Evolutionary conservation across 768 basidiomycete genomes (phyloP), one percentile per base, ranked within the genome.

Genomic region (Lactifluus volemus): DNA sequence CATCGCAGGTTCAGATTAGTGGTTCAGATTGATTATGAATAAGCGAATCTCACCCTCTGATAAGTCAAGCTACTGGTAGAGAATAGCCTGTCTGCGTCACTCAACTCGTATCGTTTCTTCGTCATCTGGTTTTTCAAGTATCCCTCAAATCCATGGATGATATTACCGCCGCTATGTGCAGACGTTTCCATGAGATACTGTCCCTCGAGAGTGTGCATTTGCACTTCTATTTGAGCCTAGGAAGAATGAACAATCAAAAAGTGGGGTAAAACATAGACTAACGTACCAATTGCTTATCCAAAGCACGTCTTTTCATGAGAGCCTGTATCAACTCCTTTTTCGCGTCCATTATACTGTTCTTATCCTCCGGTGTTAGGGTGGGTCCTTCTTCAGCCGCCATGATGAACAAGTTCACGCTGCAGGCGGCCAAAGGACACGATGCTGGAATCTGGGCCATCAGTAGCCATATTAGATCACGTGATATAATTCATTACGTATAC

Each of bases 71-170:
- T 92, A 73, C 89, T 92, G 60, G 79, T 86, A 2, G 90, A 90
- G 73, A 93, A 93, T 63, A 92, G 75, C 50, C 91, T 79, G 68
- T 93, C 91, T 12, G 80, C 75, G 59, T 92, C 91, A 63, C 80
- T 82, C 59, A 90, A 80, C 65, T 92, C 89, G 65, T 85, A 83
- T 68, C 84, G 85, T 69, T 86, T 79, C 67, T 89, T 77, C 7
- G 80, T 83, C 9, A 80, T 80, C 60, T 85, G 86, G 67, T 85
- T 85, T 73, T 92, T 93, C 60, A 92, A 81, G 69, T 92, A 93
- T 45, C 85, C 84, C 57, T 92, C 91, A 65, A 92, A 92, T 4
- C 91, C 91, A 67, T 86, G 86, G 41, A 93, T 86, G 55, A 93
- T 92, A 66, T 93, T 92, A 34, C 91, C 91, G 17, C 90, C 89